phyloP scores from a whole-genome alignment of 2,329 filamentous ascomycete genomes.

The Capronia coronata region DNA sequence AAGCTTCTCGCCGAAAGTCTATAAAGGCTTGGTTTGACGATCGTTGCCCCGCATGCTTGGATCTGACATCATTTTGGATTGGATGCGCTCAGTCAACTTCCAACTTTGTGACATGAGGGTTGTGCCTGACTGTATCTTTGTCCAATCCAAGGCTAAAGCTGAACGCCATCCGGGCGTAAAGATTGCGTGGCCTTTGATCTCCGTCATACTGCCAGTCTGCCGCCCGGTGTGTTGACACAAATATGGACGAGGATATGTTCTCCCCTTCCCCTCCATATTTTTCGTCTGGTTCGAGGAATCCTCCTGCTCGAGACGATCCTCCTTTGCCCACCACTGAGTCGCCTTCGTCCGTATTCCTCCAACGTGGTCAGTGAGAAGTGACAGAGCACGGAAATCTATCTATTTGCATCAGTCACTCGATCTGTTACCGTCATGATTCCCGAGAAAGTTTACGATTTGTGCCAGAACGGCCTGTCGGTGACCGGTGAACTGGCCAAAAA shows the following conservation, averaged over 20 bases:
- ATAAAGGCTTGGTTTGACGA: background rate
- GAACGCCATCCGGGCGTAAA: no score
- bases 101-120: background rate
- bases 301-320: no score
- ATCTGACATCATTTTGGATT: background rate
- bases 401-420: background rate
- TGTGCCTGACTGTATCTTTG: background rate
- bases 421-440: constrained; percentile 17
- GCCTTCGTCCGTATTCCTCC: no score
- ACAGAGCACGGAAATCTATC: background rate
- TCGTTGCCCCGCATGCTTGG: background rate
- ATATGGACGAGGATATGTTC: background rate
- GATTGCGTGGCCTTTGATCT: background rate
- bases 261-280: background rate
- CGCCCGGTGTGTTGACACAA: no score
- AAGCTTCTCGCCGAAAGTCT: background rate
- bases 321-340: no score
- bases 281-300: no score
- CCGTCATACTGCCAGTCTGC: no score
- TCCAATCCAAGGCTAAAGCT: background rate
- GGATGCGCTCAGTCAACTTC: background rate
- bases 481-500: constrained; percentile 52
- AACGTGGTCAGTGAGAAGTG: no score
- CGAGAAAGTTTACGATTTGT: constrained; percentile 47
- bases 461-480: constrained; percentile 50